These are phyloP conservation scores for Colletotrichum abscissum DNA, from an alignment of 2,329 filamentous ascomycete species.

Conservation along the genomic window DNA sequence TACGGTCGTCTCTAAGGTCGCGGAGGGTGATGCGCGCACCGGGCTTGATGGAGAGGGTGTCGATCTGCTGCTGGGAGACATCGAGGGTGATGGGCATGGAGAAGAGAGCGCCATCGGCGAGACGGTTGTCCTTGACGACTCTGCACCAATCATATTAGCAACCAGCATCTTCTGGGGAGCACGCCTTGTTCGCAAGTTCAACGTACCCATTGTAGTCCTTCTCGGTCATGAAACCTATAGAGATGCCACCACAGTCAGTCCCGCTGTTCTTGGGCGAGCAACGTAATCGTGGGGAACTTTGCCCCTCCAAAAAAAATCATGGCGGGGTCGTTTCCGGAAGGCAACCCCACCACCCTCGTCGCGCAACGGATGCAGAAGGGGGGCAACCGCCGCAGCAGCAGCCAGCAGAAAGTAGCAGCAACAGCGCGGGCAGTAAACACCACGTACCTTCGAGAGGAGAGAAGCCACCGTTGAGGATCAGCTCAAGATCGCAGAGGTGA, in stretches of 20 bases:
- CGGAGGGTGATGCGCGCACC: constrained; percentile 88
- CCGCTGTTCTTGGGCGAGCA: background rate
- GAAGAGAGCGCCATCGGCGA: constrained; percentile 90
- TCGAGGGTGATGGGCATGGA: constrained; percentile 98
- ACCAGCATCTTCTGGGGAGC: background rate
- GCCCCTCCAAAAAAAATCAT: constrained; percentile 30
- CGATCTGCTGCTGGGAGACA: constrained; percentile 78
- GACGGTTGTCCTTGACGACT: constrained; percentile 88
- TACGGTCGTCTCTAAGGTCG: constrained; percentile 95
- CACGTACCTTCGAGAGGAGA: constrained; percentile 92
- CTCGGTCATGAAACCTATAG: constrained; percentile 94
- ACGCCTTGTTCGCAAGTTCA: constrained; percentile 15
- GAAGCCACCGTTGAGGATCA: constrained; percentile 98
- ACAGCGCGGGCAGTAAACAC: background rate
- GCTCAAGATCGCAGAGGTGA: constrained; percentile 96
- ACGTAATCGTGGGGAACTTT: constrained; percentile 28
- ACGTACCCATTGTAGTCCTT: constrained; percentile 93
- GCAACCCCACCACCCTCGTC: constrained; percentile 33
- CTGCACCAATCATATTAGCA: constrained; percentile 59
- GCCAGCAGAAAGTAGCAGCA: background rate
- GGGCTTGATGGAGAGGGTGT: constrained; percentile 79
- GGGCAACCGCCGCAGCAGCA: too few relatives aligned
- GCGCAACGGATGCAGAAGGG: background rate
- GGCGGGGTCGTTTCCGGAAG: constrained; percentile 29
- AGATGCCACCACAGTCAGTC: constrained; percentile 28